Percentiles rank a stretch among this genome's conserved stretches.
These are phyloP conservation scores for Ogataea angusta DNA, from an alignment of 805 yeast genomes.

Conservation along the genomic window DNA sequence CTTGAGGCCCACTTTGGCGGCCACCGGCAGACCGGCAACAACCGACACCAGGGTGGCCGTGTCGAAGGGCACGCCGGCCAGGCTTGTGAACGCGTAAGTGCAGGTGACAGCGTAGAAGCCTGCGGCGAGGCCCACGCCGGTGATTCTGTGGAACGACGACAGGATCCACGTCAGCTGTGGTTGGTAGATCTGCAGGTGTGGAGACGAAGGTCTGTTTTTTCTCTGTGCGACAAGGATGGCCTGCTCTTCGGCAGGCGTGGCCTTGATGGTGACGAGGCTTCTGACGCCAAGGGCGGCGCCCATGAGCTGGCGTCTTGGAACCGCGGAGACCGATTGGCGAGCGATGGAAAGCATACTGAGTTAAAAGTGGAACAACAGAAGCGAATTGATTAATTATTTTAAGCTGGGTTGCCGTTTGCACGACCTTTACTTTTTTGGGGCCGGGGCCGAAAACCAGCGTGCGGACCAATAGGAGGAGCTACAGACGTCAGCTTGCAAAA, in stretches of 20 bases:
- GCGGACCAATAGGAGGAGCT: constrained; percentile 3
- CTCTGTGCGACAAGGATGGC: constrained; percentile 77
- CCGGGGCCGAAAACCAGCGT: constrained; percentile 9
- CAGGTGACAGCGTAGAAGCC: constrained; percentile 76
- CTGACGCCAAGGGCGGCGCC: constrained; percentile 24
- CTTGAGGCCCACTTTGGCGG: constrained; percentile 61
- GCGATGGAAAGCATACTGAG: constrained; percentile 16
- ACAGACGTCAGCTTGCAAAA: constrained; percentile 4
- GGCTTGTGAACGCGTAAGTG: constrained; percentile 67
- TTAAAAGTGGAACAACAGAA: not conserved
- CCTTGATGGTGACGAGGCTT: constrained; percentile 40
- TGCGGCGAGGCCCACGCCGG: constrained; percentile 80
- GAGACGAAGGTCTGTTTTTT: constrained; percentile 83
- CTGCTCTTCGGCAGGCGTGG: constrained; percentile 63
- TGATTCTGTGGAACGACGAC: constrained; percentile 80
- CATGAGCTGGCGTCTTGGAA: constrained; percentile 6
- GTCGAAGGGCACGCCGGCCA: constrained; percentile 58
- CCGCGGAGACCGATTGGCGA: constrained; percentile 21
- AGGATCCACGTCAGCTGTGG: constrained; percentile 85
- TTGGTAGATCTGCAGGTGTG: constrained; percentile 85
- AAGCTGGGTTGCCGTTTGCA: not conserved
- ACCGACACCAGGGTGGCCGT: constrained; percentile 49
- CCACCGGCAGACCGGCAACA: constrained; percentile 62
- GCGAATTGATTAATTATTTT: not conserved
- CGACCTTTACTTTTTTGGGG: constrained; percentile 5